Evolutionary conservation across 495 filamentous ascomycete genomes (phyloP), one percentile per base, ranked within the genome.

Genomic region (Tricharina praecox): DNA sequence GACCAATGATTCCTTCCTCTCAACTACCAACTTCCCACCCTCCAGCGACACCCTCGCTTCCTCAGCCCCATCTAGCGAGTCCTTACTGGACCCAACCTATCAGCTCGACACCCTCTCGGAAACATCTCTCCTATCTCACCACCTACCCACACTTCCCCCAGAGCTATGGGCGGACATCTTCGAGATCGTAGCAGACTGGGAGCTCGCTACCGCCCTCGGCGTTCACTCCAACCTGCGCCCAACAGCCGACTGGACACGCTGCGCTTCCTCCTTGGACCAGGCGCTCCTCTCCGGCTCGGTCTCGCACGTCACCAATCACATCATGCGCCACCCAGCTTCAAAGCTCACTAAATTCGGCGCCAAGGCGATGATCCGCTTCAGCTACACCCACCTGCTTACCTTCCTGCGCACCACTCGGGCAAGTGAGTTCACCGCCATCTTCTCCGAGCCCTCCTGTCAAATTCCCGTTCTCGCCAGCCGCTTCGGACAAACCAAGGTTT

Each of bases 81-180:
- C n/a, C n/a, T n/a, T n/a, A n/a, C n/a, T n/a, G n/a, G n/a, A n/a
- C n/a, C n/a, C n/a, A n/a, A n/a, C n/a, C n/a, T 19, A 44, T 10
- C 36, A 39, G 8, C 28, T 23, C n/a, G 47, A 45, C 8, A 41
- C 44, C 47, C 42, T 42, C 16, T 16, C 23, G 25, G 41, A 55
- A 28, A 21, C 23, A 33, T 26, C 13, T 16, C 4, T 23, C 8
- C 38, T 30, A n/a, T 36, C 19, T 26, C 18, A 15, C 2, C 36
- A 41, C 23, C 44, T 53, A 28, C 55, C 56, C 2, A 40, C 39
- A 16, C 53, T 95, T 0, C 87, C 87, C 0, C 74, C 81, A 0
- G 87, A 95, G 62, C 69, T 95, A 20, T 94, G 87, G 86, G 74
- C 81, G 23, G 79, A 82, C 38, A 79, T 95, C 20, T 77, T 95